A percentile compares a stretch with the other conserved stretches of the same genome.
Conservation (phyloP, 768 basidiomycete genomes). For the Panaeolus cyanescens region DNA sequence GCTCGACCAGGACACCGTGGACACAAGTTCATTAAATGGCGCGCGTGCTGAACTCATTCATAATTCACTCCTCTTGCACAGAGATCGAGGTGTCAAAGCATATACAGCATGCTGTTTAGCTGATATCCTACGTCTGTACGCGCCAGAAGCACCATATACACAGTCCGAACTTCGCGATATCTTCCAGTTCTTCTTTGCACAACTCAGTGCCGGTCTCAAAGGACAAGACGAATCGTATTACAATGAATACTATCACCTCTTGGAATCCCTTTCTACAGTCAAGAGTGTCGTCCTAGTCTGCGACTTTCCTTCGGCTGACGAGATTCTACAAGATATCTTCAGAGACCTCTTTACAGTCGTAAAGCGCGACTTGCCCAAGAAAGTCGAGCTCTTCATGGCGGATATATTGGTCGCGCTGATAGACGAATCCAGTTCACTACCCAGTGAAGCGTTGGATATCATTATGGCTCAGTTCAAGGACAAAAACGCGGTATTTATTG, state of each 20-base stretch:
- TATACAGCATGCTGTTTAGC: conserved; percentile 94
- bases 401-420: conserved; percentile 90
- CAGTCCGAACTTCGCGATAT: conserved; percentile 89
- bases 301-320: conserved; percentile 86
- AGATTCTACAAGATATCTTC: conserved; percentile 83
- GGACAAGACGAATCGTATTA: conserved; percentile 83
- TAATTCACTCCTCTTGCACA: conserved; percentile 84
- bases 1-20: conserved; percentile 87
- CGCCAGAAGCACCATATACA: conserved; percentile 96
- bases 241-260: conserved; percentile 91
- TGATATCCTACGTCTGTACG: conserved; percentile 90
- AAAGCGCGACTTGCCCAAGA: conserved; percentile 70
- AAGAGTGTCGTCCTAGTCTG: conserved; percentile 94
- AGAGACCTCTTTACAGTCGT: conserved; percentile 81
- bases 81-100: conserved; percentile 94
- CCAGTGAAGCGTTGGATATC: conserved; percentile 74
- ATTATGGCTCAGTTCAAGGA: conserved; percentile 87
- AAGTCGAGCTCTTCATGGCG: conserved; percentile 82
- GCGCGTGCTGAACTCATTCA: conserved; percentile 81
- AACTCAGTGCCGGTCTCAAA: conserved; percentile 75
- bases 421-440: conserved; percentile 83
- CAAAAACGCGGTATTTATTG: conserved; percentile 57
- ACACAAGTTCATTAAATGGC: conserved; percentile 65
- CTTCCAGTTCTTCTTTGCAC: conserved; percentile 94
- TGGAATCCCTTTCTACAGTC: conserved; percentile 91